These are phyloP conservation scores for Bolboschoenoplectus hybrid DNA, from an alignment of 202 grass and related monocot species.

Conservation along the genomic window DNA sequence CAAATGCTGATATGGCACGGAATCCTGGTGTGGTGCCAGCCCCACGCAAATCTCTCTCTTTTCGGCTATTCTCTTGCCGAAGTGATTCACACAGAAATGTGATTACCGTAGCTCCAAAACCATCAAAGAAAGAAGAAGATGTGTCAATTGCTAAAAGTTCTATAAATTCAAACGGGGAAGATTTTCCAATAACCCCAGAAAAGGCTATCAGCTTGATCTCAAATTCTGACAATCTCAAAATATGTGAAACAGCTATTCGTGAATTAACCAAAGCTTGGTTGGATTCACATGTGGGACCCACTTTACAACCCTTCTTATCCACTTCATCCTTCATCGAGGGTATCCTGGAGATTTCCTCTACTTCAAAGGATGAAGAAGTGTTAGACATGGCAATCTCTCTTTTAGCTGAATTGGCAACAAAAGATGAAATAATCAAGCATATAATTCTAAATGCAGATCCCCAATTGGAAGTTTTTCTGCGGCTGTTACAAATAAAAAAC, in stretches of 20 bases:
- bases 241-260: constrained; percentile 70
- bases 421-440: constrained; percentile 77
- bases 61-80: constrained; percentile 75
- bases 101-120: constrained; percentile 57
- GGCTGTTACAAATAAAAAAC: constrained; percentile 68
- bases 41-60: constrained; percentile 69
- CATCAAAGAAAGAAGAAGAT: constrained; percentile 53
- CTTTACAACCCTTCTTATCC: constrained; percentile 57
- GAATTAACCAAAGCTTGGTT: constrained; percentile 74
- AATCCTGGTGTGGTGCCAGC: constrained; percentile 42
- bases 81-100: constrained; percentile 68
- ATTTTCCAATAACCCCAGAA: constrained; percentile 60
- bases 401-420: constrained; percentile 66
- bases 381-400: constrained; percentile 81
- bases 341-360: constrained; percentile 93
- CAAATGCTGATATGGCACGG: constrained; percentile 42
- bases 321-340: constrained; percentile 83
- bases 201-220: constrained; percentile 76
- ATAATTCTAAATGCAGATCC: constrained; percentile 89
- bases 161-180: constrained; percentile 36
- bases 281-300: constrained; percentile 48
- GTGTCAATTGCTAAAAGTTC: constrained; percentile 43
- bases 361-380: constrained; percentile 82
- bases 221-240: constrained; percentile 66
- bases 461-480: constrained; percentile 93